Conservation (phyloP, 75 land plant genomes). For the Sequoia sempervirens region DNA sequence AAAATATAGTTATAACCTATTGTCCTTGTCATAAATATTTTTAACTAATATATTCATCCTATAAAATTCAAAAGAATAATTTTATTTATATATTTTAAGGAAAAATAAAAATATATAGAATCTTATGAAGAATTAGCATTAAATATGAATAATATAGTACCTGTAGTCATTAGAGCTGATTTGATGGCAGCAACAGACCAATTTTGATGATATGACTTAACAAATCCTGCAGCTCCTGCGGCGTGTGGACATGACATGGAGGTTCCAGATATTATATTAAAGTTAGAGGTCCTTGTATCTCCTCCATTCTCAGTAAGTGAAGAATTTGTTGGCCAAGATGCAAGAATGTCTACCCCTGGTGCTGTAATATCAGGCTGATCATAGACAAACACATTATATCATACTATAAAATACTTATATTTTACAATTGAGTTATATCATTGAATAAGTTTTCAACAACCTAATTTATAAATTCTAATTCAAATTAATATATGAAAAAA, state of each 20-base stretch:
- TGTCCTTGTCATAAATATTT: not conserved
- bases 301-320: slow-evolving; percentile 14
- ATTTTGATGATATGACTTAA: not conserved
- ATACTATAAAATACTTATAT: not conserved
- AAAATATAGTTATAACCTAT: no score
- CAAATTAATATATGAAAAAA: no score
- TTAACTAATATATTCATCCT: not conserved
- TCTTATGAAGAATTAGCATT: no score
- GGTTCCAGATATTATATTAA: slow-evolving; percentile 42
- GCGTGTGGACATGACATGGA: slow-evolving; percentile 38
- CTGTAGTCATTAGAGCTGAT: not conserved
- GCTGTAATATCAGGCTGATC: slow-evolving; percentile 59
- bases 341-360: slow-evolving; percentile 58
- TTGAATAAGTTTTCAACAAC: not conserved
- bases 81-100: no score
- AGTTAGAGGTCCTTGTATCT: not conserved
- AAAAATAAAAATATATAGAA: no score
- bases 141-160: not conserved
- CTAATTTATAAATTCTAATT: no score
- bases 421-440: not conserved
- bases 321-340: slow-evolving; percentile 28
- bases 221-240: not conserved
- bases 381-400: not conserved
- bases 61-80: not conserved
- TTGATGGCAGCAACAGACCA: not conserved